A percentile compares a stretch with the other conserved stretches of the same genome.
Conservation (phyloP, 257 asterid genomes). For the Capsicum rhomboideum region DNA sequence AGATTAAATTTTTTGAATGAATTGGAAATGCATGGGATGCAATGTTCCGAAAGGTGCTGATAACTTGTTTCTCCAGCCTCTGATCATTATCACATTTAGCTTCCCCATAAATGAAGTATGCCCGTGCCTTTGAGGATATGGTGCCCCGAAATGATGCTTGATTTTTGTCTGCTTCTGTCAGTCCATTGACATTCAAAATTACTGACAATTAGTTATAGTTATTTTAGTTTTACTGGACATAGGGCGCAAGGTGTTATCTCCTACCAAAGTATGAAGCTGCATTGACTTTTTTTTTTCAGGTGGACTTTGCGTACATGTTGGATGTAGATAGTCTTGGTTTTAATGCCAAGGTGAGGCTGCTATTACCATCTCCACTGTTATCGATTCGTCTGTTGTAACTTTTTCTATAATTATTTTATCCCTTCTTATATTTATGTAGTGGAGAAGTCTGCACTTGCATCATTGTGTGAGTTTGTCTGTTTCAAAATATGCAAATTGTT, state of each 20-base stretch:
- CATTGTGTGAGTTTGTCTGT: neutral
- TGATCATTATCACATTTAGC: neutral
- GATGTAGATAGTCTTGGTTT: slow-evolving; percentile 90
- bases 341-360: slow-evolving; percentile 66
- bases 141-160: neutral
- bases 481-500: neutral
- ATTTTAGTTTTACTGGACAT: neutral
- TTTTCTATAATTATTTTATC: neutral
- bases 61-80: neutral
- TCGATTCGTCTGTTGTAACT: neutral
- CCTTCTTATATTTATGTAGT: neutral
- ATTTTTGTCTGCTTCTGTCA: neutral
- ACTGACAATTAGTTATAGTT: neutral
- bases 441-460: neutral
- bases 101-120: neutral
- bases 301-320: slow-evolving; percentile 71
- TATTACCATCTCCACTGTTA: neutral
- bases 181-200: neutral
- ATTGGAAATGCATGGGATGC: neutral
- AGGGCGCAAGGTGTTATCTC: neutral
- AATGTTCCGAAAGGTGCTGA: neutral
- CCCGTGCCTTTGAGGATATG: neutral
- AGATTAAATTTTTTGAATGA: neutral
- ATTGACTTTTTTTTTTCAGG: slow-evolving; percentile 30
- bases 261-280: neutral